These are phyloP conservation scores for Talaromyces stipitatus DNA, from an alignment of 495 filamentous ascomycete species.

Conservation along the genomic window DNA sequence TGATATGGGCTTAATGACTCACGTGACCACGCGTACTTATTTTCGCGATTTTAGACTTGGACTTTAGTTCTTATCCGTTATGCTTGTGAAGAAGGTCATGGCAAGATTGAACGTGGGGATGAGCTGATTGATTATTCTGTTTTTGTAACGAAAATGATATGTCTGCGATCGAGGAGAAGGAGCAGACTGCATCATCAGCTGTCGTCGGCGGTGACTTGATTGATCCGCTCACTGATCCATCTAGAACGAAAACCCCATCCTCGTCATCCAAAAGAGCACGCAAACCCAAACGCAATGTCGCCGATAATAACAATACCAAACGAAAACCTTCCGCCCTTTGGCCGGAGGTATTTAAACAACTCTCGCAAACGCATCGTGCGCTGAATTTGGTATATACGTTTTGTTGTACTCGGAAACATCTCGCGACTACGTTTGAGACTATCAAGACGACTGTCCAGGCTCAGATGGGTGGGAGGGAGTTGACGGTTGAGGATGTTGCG, in stretches of 20 bases:
- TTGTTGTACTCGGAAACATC: constrained; percentile 82
- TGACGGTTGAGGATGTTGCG: constrained; percentile 72
- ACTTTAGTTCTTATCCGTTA: no score
- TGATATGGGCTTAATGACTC: background rate
- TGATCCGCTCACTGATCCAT: background rate
- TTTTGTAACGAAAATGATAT: constrained; percentile 6
- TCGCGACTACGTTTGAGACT: constrained; percentile 84
- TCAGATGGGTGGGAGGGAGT: constrained; percentile 58
- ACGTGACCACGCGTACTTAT: constrained; percentile 12
- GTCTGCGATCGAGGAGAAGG: background rate
- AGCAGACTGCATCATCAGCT: background rate
- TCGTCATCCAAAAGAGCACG: background rate
- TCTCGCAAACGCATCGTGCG: constrained; percentile 73
- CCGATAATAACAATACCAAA: background rate
- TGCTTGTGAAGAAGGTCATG: background rate
- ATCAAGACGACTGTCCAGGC: constrained; percentile 78
- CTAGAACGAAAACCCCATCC: background rate
- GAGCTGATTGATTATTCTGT: background rate
- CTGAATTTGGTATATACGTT: constrained; percentile 93
- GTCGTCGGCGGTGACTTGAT: background rate
- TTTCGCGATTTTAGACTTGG: background rate
- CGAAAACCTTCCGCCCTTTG: constrained; percentile 46
- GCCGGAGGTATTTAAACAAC: constrained; percentile 64
- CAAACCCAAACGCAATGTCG: background rate
- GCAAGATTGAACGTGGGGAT: background rate